A percentile compares a stretch with the other conserved stretches of the same genome.
Conservation (phyloP, 257 asterid genomes). For the Verbascum thapsus region DNA sequence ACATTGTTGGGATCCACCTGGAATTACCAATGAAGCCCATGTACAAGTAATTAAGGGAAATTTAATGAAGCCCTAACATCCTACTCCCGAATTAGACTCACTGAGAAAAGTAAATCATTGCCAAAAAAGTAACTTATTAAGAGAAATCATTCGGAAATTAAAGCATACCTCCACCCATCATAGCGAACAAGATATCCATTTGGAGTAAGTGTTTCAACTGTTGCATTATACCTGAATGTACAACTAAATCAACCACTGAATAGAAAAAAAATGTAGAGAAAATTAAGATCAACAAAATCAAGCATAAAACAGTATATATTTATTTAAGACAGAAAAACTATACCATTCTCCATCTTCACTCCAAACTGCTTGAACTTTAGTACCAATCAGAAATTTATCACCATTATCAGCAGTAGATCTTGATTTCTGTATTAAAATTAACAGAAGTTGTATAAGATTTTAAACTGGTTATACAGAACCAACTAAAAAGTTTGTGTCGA, state of each 20-base stretch:
- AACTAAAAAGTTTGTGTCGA: too few species aligned
- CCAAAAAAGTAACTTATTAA: too few species aligned
- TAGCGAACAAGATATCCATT: slow-evolving; percentile 80
- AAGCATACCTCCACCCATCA: slow-evolving; percentile 80
- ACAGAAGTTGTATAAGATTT: slow-evolving; percentile 27
- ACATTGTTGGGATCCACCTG: slow-evolving; percentile 75
- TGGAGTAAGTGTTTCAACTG: slow-evolving; percentile 73
- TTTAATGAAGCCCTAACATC: neutral
- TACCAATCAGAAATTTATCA: slow-evolving; percentile 65
- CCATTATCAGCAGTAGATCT: slow-evolving; percentile 36
- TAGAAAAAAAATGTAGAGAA: slow-evolving; percentile 43
- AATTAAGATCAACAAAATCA: slow-evolving; percentile 17
- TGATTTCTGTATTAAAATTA: slow-evolving; percentile 46
- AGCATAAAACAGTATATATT: neutral
- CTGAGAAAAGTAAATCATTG: too few species aligned
- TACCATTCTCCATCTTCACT: slow-evolving; percentile 99
- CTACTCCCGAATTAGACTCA: too few species aligned
- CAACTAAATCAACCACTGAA: slow-evolving; percentile 62
- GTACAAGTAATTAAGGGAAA: slow-evolving; percentile 3
- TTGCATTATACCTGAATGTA: slow-evolving; percentile 85
- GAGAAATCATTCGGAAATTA: neutral
- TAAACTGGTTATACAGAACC: too few species aligned
- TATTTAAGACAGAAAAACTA: slow-evolving; percentile 9
- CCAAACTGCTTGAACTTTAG: slow-evolving; percentile 96
- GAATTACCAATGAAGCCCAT: slow-evolving; percentile 22